These are phyloP conservation scores for Bruguiera gymnorhiza DNA, from an alignment of 345 rosid species.

Conservation along the genomic window DNA sequence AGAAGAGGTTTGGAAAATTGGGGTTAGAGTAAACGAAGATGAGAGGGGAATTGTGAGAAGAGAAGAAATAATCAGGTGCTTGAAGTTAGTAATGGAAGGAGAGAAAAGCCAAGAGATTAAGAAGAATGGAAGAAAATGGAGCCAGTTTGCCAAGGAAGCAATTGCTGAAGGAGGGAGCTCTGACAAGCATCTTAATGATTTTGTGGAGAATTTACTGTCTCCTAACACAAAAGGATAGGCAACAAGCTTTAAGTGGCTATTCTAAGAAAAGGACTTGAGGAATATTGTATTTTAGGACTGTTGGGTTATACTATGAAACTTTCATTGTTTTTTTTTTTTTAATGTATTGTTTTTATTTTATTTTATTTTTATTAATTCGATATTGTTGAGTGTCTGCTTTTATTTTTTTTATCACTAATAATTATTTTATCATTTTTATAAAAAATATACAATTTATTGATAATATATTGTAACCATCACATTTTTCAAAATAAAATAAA, in stretches of 20 bases:
- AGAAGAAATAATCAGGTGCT: slow-evolving; percentile 44
- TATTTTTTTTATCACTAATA: too few species aligned
- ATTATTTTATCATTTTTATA: too few species aligned
- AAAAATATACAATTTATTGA: too few species aligned
- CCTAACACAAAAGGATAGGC: not conserved
- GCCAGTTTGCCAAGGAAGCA: slow-evolving; percentile 43
- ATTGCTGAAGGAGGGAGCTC: slow-evolving; percentile 63
- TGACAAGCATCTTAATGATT: slow-evolving; percentile 41
- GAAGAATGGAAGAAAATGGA: slow-evolving; percentile 53
- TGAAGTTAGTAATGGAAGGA: slow-evolving; percentile 63
- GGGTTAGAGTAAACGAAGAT: slow-evolving; percentile 53
- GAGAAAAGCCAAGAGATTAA: slow-evolving; percentile 40
- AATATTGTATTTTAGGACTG: too few species aligned
- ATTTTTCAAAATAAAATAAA: too few species aligned
- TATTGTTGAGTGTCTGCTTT: too few species aligned
- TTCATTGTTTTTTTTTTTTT: too few species aligned
- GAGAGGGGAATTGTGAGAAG: slow-evolving; percentile 54
- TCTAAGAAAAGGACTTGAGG: not conserved
- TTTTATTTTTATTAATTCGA: too few species aligned
- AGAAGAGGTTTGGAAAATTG: slow-evolving; percentile 62
- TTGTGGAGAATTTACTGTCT: slow-evolving; percentile 32
- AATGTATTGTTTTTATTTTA: too few species aligned
- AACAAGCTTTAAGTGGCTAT: not conserved
- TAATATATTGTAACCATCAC: too few species aligned
- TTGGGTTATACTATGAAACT: too few species aligned